Percentiles rank a stretch among this genome's conserved stretches.
These are phyloP conservation scores for Antarctomyces pellizariae DNA, from an alignment of 495 filamentous ascomycete genomes.

Conservation along the genomic window DNA sequence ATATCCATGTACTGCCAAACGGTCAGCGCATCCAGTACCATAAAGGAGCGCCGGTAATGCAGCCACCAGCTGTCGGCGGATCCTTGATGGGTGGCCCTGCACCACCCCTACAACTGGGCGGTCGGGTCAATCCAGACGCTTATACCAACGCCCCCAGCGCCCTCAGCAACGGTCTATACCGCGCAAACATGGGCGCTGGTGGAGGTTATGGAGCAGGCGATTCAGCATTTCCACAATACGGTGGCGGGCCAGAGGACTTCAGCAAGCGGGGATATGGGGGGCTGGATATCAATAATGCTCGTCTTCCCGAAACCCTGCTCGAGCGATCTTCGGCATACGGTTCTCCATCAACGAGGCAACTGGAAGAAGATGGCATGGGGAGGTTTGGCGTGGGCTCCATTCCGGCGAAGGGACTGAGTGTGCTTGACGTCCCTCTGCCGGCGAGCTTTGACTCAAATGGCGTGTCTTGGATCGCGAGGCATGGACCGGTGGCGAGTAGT, in stretches of 20 bases:
- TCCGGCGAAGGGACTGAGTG: conserved; percentile 49
- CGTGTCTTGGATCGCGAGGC: conserved; percentile 70
- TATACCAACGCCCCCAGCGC: conserved; percentile 43
- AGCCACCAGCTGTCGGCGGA: too few species aligned
- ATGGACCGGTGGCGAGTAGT: conserved; percentile 79
- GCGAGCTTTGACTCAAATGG: conserved; percentile 95
- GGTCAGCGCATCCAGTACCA: conserved; percentile 68
- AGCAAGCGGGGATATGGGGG: conserved; percentile 52
- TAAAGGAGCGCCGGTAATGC: conserved; percentile 24
- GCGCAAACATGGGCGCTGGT: conserved; percentile 30
- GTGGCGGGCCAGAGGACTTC: conserved; percentile 29
- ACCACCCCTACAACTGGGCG: conserved; percentile 34
- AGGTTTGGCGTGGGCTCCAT: conserved; percentile 45
- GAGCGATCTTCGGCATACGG: conserved; percentile 77
- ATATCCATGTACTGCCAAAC: conserved; percentile 85
- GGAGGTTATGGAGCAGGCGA: conserved; percentile 15
- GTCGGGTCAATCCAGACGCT: conserved; percentile 44
- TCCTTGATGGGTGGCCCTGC: conserved; percentile 25
- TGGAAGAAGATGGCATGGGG: conserved; percentile 33
- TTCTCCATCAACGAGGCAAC: too few species aligned
- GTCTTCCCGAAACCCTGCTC: too few species aligned
- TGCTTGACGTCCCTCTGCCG: conserved; percentile 83
- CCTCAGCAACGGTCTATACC: conserved; percentile 63
- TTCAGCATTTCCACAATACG: conserved; percentile 19
- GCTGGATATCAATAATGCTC: too few species aligned